These are phyloP conservation scores for Erodium moschatum DNA, from an alignment of 441 rosid species.

Conservation along the genomic window DNA sequence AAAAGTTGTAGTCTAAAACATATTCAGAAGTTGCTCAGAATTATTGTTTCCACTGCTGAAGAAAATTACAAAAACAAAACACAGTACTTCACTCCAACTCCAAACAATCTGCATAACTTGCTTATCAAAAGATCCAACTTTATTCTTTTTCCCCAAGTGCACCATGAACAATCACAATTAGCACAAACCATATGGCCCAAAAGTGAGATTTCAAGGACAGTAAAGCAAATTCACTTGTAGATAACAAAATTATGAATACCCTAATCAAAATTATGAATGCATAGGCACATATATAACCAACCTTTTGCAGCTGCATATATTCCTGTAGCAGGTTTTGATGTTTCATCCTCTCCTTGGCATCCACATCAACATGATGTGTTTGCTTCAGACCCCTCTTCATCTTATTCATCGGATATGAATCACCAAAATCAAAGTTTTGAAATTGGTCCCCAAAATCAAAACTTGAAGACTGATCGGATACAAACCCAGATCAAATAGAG, in stretches of 20 bases:
- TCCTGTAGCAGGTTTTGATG: slow-evolving; percentile 33
- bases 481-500: slow-evolving; percentile 13
- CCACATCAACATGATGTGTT: slow-evolving; percentile 15
- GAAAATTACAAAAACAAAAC: background rate
- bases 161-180: too few species aligned
- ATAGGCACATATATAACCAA: slow-evolving; percentile 9
- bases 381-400: slow-evolving; percentile 25
- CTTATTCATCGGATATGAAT: slow-evolving; percentile 19
- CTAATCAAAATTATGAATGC: too few species aligned
- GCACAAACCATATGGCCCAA: background rate
- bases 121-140: background rate
- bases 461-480: background rate
- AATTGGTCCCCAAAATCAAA: slow-evolving; percentile 6
- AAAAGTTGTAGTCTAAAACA: background rate
- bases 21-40: too few species aligned
- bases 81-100: background rate
- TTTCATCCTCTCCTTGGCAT: slow-evolving; percentile 25
- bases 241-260: background rate
- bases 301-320: slow-evolving; percentile 39
- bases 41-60: background rate
- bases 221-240: background rate
- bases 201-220: background rate
- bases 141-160: background rate
- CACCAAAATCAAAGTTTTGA: slow-evolving; percentile 9
- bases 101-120: background rate